A percentile compares a stretch with the other conserved stretches of the same genome.
These are phyloP conservation scores for Phytophthora gonapodyides DNA, from an alignment of 352 stramenopile species.

Conservation along the genomic window DNA sequence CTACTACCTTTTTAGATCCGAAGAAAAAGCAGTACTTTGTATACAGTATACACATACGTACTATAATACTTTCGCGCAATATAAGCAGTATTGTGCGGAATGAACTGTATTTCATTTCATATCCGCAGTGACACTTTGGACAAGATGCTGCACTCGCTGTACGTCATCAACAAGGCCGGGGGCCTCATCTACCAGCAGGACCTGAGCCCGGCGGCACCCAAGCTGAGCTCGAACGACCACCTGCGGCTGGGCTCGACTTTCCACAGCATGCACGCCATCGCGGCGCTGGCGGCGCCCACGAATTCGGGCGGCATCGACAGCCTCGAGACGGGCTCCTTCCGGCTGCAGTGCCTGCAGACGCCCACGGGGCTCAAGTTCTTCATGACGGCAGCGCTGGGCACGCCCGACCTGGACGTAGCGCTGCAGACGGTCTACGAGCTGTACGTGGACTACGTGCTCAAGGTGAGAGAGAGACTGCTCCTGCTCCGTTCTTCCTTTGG, in stretches of 20 bases:
- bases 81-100: background rate
- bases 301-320: conserved; percentile 89
- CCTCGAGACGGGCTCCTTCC: conserved; percentile 92
- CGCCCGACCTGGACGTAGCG: conserved; percentile 81
- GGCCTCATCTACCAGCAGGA: conserved; percentile 94
- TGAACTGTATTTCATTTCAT: background rate
- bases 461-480: conserved; percentile 50
- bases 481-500: background rate
- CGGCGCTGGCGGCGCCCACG: conserved; percentile 82
- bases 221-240: conserved; percentile 92
- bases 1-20: too few relatives aligned
- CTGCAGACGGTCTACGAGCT: conserved; percentile 92
- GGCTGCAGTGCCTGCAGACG: conserved; percentile 93
- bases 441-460: conserved; percentile 96
- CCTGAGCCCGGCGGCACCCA: conserved; percentile 80
- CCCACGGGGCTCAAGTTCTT: conserved; percentile 94
- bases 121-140: background rate
- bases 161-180: conserved; percentile 95
- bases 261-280: conserved; percentile 94
- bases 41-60: too few relatives aligned
- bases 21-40: background rate
- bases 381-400: conserved; percentile 89
- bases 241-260: conserved; percentile 94
- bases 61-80: background rate
- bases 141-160: conserved; percentile 91